Evolutionary conservation across 805 yeast genomes (phyloP).

Genomic region (Cephaloascus fragrans): DNA sequence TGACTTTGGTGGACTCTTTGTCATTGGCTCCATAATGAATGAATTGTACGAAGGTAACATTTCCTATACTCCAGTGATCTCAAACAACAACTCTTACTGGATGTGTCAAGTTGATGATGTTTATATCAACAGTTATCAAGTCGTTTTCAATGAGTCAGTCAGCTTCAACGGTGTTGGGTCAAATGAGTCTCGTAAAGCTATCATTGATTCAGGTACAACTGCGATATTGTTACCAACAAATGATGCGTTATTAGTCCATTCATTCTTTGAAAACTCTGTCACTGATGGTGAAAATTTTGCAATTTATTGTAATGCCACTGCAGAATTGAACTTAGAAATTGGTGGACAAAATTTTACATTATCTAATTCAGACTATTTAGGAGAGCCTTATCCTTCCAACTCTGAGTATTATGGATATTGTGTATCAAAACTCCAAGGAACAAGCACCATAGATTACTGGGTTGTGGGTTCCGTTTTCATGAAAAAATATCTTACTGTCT

Average conservation of each 20-base stretch:
- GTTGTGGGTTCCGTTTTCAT: conserved; percentile 57
- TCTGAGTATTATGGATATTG: conserved; percentile 39
- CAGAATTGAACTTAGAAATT: conserved; percentile 28
- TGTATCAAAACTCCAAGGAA: conserved; percentile 56
- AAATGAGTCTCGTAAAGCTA: conserved; percentile 25
- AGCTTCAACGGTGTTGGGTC: conserved; percentile 7
- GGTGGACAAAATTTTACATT: conserved; percentile 36
- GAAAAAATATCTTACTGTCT: conserved; percentile 44
- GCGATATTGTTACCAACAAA: conserved; percentile 42
- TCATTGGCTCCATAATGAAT: conserved; percentile 28
- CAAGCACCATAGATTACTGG: conserved; percentile 32
- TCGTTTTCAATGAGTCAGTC: conserved; percentile 18
- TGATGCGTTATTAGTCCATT: conserved; percentile 46
- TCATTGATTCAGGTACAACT: conserved; percentile 62
- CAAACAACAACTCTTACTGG: conserved; percentile 38
- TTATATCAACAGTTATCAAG: conserved; percentile 19
- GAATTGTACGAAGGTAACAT: conserved; percentile 30
- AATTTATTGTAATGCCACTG: conserved; percentile 41
- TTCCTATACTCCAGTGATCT: conserved; percentile 24
- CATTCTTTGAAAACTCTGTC: conserved; percentile 36
- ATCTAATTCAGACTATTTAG: conserved; percentile 35
- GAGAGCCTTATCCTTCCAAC: conserved; percentile 27
- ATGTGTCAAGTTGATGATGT: conserved; percentile 29
- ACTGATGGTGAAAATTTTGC: conserved; percentile 60
- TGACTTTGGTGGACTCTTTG: conserved; percentile 29